Evolutionary conservation across 371 early-diverging fungal genomes (phyloP), one percentile per base, ranked within the genome.

Genomic region (Mortierella sp.): DNA sequence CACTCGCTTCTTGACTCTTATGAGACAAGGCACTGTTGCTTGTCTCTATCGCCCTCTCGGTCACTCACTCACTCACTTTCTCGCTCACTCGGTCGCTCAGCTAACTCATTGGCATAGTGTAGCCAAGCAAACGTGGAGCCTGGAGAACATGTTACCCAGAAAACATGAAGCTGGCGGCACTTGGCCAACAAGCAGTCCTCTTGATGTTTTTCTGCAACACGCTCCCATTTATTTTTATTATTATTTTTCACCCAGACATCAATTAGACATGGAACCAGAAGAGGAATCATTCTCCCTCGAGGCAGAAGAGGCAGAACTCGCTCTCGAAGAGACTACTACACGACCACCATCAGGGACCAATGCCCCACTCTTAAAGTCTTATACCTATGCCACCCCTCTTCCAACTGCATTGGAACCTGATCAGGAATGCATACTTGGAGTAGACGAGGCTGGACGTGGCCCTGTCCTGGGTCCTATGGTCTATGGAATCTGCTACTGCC

Each of bases 371-470:
- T 66, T 84, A 66, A 73, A 84, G 73, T 84, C 75, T 18, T 79
- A 84, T 73, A 68, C 83, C 62, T 70, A 72, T 45, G 66, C 84
- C 51, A 70, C 75, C 8, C 66, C 66, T 16, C 51, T 84, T 51
- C 72, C 80, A 22, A 74, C 68, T 0, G 52, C 20, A 54, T 63
- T 79, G n/a, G 68, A 76, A 35, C 68, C 84, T 32, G 89, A 90
- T 61, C 91, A 81, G 73, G 83, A 92, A 14, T 95, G 91, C 73
- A 88, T 94, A 0, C 84, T 99, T 49, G 99, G 99, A 18, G 96
- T 99, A 2, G 99, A 99, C 84, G 99, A 99, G 77, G 99, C 99
- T 16, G 99, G 99, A 18, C 86, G 99, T 52, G 99, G 99, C 0
- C 99, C 99, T 5, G 98, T 99, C 5, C 88, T 99, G 1, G 97